A percentile compares a stretch with the other conserved stretches of the same genome.
These are phyloP conservation scores for Ensete ventricosum DNA, from an alignment of 176 grass and related monocot species.

Conservation along the genomic window DNA sequence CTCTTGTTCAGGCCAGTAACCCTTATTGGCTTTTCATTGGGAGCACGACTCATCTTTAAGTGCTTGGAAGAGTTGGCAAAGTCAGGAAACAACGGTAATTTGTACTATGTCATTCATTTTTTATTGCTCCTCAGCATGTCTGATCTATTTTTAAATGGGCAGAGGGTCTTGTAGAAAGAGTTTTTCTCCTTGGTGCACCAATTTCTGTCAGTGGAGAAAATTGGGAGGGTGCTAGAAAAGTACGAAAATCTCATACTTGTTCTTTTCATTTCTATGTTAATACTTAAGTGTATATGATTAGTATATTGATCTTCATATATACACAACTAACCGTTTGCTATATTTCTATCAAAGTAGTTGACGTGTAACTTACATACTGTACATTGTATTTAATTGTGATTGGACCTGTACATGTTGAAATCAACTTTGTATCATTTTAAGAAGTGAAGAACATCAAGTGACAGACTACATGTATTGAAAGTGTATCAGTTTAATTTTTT, in stretches of 20 bases:
- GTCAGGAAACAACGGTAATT: conserved; percentile 53
- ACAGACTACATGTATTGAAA: no score
- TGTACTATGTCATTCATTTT: conserved; percentile 5
- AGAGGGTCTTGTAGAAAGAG: conserved; percentile 75
- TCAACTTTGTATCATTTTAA: no score
- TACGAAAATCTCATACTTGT: conserved; percentile 14
- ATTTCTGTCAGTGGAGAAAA: conserved; percentile 53
- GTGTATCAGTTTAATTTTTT: no score
- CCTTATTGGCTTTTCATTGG: conserved; percentile 73
- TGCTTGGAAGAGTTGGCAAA: conserved; percentile 67
- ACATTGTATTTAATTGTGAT: no score
- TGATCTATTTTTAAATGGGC: conserved; percentile 10
- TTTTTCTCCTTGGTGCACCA: conserved; percentile 71
- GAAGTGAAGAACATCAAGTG: no score
- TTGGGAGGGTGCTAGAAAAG: conserved; percentile 77
- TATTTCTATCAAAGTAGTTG: no score
- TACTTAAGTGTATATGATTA: background rate
- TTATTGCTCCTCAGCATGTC: conserved; percentile 16
- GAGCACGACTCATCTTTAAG: conserved; percentile 79
- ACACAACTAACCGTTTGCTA: no score
- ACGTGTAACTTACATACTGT: no score
- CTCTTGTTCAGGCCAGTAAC: conserved; percentile 55
- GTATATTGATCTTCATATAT: background rate
- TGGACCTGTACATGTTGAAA: no score
- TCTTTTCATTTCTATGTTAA: conserved; percentile 3